Conservation (phyloP, 148 eudicot species). For the Persicaria maculosa region DNA sequence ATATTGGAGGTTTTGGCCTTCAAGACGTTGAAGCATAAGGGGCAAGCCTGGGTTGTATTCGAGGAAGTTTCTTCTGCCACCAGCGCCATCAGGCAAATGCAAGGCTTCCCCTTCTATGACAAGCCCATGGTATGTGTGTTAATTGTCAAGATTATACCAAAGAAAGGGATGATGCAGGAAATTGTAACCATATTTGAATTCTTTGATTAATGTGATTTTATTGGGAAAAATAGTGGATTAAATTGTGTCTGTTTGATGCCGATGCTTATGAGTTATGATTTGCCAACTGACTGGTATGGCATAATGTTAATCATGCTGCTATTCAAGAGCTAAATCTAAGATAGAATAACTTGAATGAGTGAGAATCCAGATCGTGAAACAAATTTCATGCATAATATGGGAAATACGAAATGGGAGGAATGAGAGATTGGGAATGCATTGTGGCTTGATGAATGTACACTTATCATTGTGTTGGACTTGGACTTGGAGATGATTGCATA, state of each 20-base stretch:
- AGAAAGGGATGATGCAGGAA: background rate
- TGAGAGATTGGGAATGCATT: too few species aligned
- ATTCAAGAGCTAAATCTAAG: background rate
- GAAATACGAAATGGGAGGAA: background rate
- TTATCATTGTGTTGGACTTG: background rate
- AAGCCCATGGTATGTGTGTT: slow-evolving; percentile 69
- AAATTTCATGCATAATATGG: background rate
- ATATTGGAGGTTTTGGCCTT: slow-evolving; percentile 87
- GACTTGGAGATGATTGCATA: background rate
- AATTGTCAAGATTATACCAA: background rate
- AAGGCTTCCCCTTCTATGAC: slow-evolving; percentile 88
- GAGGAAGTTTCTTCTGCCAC: slow-evolving; percentile 79
- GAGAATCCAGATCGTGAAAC: background rate
- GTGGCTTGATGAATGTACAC: background rate
- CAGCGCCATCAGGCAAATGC: slow-evolving; percentile 85
- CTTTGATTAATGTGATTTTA: background rate
- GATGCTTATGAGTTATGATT: too few species aligned
- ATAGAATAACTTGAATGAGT: background rate
- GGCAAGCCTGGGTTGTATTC: slow-evolving; percentile 98
- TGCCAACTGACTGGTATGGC: too few species aligned
- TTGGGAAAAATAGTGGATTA: background rate
- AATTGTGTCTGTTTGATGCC: too few species aligned
- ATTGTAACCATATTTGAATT: background rate
- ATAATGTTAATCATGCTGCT: background rate
- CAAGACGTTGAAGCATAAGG: slow-evolving; percentile 93